Base-by-base conservation (phyloP, 345 rosid genomes). In the Iberis pinnata region DNA sequence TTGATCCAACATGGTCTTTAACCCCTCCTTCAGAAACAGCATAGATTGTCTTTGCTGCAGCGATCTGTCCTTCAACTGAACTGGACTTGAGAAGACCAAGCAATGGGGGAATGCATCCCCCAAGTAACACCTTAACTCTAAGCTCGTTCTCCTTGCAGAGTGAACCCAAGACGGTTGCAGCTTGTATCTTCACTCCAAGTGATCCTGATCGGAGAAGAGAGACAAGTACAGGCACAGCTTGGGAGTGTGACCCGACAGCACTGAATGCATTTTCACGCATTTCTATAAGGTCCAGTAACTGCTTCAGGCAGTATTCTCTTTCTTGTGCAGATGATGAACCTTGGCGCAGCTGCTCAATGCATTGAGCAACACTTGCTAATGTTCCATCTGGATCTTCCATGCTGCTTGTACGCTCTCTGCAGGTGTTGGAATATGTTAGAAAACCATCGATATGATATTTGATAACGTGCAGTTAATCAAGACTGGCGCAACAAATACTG, bases 311-410 rank as follows among this genome's bases (percentile, higher is more conserved):
- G 70, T 75, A 68, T 55, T 88, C 99, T 75, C 78, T 84, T 80
- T 93, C 99, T 74, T 83, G 96, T 55, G 77, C 78, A 63, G 97
- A 82, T 25, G 95, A 82, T 24, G 89, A 76, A 69, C 80, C 77
- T 64, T 84, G 95, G 42, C 97, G 87, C 79, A 93, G 64, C 72
- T 86, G 96, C 78, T 93, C 99, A 60, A 93, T 88, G 76, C 92
- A 88, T 64, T 93, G 97, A 47, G 99, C 99, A 75, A 93, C 97
- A 69, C 84, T 93, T 39, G 99, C 99, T 73, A 93, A 76, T 27
- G 95, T 93, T 56, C 99, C 99, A 78, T 93, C 99, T 54, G 95
- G 86, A 82, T 88, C 99, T 80, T 93, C 99, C 97, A 93, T 82
- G 82, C 90, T 88, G 64, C 73, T 82, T 40, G 78, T 72, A 8